Evolutionary conservation across 768 basidiomycete species (phyloP), one percentile per base, ranked within the genome.

Genomic region (Podaxis sp.): DNA sequence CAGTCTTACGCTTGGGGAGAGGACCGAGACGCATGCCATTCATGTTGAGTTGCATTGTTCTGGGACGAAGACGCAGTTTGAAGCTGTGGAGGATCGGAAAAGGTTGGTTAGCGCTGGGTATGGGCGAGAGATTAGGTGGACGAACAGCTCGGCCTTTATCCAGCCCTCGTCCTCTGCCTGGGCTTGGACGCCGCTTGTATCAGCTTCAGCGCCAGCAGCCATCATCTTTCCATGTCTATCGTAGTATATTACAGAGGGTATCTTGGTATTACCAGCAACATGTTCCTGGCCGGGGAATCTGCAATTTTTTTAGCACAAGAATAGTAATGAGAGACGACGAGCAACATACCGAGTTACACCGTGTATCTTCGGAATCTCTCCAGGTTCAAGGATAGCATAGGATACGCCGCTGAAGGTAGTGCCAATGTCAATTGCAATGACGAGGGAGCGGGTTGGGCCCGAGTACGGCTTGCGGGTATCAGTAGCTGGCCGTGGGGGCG

Each of bases 221-320:
- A 83, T 85, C 79, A 92, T 81, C 64, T 73, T 78, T 5, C 90
- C 90, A 52, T 79, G 71, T 66, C 75, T 78, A 68, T 92, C 88
- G 67, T 92, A 92, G 71, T 86, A 92, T 74, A 93, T 83, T 26
- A 89, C 72, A 24, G 90, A 86, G 42, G 90, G 90, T 68, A 93
- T 92, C 77, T 93, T 93, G 63, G 88, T 87, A 72, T 92, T 93
- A 42, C 90, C 90, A 13, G 87, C 90, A 53, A 91, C 89, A 80
- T 93, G 90, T 74, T 93, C 91, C 74, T 92, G 91, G 17, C 90
- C 91, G 8, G 90, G 90, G 62, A 92, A 93, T 62, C 90, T 92
- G 65, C 26, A 19, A 65, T 59, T 64, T 64, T 68, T 62, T 59
- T 24, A 59, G 65, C 38, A 55, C 4, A 28, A 24, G 17, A 12